Evolutionary conservation across 192 early-diverging fungal species (phyloP), one percentile per base, ranked within the genome.

Genomic region (Dissophora globulifera): DNA sequence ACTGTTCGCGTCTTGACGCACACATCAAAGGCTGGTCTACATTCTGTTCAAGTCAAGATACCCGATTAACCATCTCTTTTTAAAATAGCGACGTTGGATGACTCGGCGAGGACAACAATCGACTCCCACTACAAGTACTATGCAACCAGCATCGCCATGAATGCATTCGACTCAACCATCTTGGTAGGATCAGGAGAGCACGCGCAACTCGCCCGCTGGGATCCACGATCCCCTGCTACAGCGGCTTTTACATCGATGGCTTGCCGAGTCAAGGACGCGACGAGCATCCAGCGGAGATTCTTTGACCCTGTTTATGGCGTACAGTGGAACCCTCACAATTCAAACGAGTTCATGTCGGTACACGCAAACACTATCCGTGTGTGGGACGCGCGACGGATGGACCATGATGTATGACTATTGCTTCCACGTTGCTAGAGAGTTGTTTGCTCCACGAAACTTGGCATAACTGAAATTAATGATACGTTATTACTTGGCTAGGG

Each of bases 341-440:
- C 53, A 4, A 50, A 66, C 25, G 70, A 75, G 47, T 75, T 75
- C 27, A 53, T 75, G 62, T 63, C 70, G 7, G 31, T 52, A 1
- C 62, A 62, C 25, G 2, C 30, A 1, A 7, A 22, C 2, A 42
- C 62, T 15, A 33, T 75, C 8, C 55, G 70, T 16, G 50, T 75
- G 12, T 75, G 70, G 70, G 70, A 75, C 38, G 50, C 30, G 10
- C 48, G 70, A 6, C 58, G 66, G 26, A 75, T 75, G 62, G 57
- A 29, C 31, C 27, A 33, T 17, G 70, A 75, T 60, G 70, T 66
- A 75, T 16, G 67, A 32, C 2, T 8, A 4, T 1, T 33, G 20
- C 51, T n/a, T n/a, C n/a, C n/a, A n/a, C n/a, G n/a, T n/a, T n/a
- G n/a, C n/a, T n/a, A n/a, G n/a, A n/a, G n/a, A n/a, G n/a, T n/a